Percentiles rank a stretch among this genome's conserved stretches.
phyloP scores from a whole-genome alignment of 306 rosid genomes.

The Sicyos edulis region DNA sequence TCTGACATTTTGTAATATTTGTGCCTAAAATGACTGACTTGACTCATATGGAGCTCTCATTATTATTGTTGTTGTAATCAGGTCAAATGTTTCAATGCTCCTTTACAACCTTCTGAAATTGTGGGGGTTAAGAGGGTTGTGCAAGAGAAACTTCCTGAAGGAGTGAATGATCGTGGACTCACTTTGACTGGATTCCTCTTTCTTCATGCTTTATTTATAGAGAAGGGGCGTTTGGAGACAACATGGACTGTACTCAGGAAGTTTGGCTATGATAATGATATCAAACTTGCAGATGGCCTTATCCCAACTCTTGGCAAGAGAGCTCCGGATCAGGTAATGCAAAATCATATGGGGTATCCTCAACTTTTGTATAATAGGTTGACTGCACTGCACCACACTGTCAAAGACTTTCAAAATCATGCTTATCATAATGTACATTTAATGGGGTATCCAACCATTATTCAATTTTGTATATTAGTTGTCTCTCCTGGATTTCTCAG shows the following conservation, averaged over 20 bases:
- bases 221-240: constrained; percentile 94
- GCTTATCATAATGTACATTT: too few relatives aligned
- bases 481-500: neutral
- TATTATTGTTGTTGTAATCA: constrained; percentile 26
- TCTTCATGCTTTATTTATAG: constrained; percentile 94
- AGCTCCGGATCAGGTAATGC: constrained; percentile 76
- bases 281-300: constrained; percentile 74
- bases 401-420: too few relatives aligned
- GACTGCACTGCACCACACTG: too few relatives aligned
- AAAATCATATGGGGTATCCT: neutral
- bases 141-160: constrained; percentile 85
- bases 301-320: constrained; percentile 57
- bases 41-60: neutral
- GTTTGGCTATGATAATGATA: constrained; percentile 91
- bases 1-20: constrained; percentile 8
- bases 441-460: too few relatives aligned
- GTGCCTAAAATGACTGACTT: neutral
- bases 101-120: constrained; percentile 91
- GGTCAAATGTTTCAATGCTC: constrained; percentile 98
- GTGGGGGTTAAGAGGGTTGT: constrained; percentile 86
- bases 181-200: constrained; percentile 95
- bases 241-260: constrained; percentile 97
- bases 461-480: neutral
- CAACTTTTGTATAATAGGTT: too few relatives aligned
- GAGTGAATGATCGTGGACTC: constrained; percentile 94